Evolutionary conservation across 106 monocot species (phyloP), one percentile per base, ranked within the genome.

Genomic region (Phalaenopsis equestris): DNA sequence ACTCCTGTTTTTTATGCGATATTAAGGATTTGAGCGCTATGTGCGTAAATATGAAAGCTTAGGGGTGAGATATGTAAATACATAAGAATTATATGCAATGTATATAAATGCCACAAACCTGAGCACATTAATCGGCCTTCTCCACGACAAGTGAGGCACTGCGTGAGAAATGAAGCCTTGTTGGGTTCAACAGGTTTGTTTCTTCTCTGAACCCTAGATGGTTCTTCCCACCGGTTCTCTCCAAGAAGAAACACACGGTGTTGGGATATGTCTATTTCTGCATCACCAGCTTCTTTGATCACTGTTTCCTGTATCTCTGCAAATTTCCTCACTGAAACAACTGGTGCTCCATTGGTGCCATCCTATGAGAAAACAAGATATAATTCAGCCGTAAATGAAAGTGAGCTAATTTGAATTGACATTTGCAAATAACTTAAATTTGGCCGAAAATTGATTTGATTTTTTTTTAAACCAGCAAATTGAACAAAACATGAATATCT

Each of bases 151-250:
- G 92, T 79, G 47, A 92, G 79, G 67, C 97, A 98, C 30, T 84
- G 92, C n/a, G 52, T 80, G 39, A 79, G 11, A 77, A 86, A 84
- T 6, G 30, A 70, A 73, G 70, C 30, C 55, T 79, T 82, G 64
- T 65, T 80, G 77, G 49, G 73, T 43, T 47, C 38, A 8, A 55
- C 67, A 11, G 61, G 72, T 56, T 82, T 94, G 72, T 68, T 86
- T 16, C 37, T 75, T 24, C 37, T 14, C 52, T 52, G 57, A 19
- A 98, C 80, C 77, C 94, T 90, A 7, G 90, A 84, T 56, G 94
- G 89, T 30, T 98, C 97, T 88, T 98, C 97, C 97, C 97, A 98
- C 9, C 97, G 82, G 52, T 98, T 98, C 84, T 98, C 97, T 7
- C 97, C 97, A 15, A 98, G 89, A 82, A 98, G 92, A 83, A 94